These are phyloP conservation scores for Melanomma pulvis-pyrius DNA, from an alignment of 495 filamentous ascomycete genomes.

Conservation along the genomic window DNA sequence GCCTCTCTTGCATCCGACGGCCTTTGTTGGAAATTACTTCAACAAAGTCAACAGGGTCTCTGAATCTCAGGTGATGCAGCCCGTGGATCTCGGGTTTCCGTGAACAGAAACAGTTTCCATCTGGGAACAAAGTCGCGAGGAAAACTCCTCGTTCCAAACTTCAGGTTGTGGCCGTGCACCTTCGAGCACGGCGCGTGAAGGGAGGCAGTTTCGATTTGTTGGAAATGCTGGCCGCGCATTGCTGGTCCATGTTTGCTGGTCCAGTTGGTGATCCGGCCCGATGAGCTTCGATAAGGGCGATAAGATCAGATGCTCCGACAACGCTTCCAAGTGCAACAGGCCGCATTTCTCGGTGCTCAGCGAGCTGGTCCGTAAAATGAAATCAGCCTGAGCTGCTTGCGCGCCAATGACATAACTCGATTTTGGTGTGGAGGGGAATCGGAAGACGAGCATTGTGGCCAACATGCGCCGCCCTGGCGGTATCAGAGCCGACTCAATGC, in stretches of 20 bases:
- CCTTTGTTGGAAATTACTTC: constrained; percentile 23
- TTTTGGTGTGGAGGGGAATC: constrained; percentile 26
- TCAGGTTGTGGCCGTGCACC: constrained; percentile 5
- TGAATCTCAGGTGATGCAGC: constrained; percentile 18
- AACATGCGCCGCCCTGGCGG: constrained; percentile 23
- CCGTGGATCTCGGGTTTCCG: constrained; percentile 22
- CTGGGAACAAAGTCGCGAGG: constrained; percentile 19
- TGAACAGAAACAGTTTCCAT: constrained; percentile 34
- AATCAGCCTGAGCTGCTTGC: constrained; percentile 18
- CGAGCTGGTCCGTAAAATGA: constrained; percentile 2
- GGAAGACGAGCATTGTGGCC: constrained; percentile 25
- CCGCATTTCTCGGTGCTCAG: constrained; percentile 11
- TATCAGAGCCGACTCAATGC: constrained; percentile 34
- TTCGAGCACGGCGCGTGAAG: constrained; percentile 2
- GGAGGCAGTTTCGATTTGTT: neutral
- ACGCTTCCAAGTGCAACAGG: constrained; percentile 4
- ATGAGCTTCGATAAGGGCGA: constrained; percentile 21
- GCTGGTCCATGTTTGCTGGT: constrained; percentile 1
- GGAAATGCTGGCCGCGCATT: neutral
- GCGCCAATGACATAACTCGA: constrained; percentile 23
- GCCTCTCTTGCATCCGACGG: constrained; percentile 10
- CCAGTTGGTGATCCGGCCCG: constrained; percentile 20
- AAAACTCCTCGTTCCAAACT: constrained; percentile 21
- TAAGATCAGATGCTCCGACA: constrained; percentile 27
- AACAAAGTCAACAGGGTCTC: constrained; percentile 25